A percentile compares a stretch with the other conserved stretches of the same genome.
Conservation (phyloP, 2,329 filamentous ascomycete genomes). For the Zelopaecilomyces penicillatus region DNA sequence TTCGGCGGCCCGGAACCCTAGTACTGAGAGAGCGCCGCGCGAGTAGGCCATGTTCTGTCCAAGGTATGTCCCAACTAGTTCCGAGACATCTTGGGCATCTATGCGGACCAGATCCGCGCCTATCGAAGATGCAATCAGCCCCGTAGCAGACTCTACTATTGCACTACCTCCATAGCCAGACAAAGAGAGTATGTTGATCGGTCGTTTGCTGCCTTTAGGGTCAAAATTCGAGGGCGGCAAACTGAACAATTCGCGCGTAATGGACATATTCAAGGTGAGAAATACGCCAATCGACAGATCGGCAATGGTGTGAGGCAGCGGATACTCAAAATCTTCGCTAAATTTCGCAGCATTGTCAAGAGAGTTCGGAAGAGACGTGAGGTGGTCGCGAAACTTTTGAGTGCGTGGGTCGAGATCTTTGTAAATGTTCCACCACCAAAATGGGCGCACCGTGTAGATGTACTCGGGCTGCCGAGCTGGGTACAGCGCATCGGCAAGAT, state of each 20-base stretch:
- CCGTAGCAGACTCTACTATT: constrained; percentile 44
- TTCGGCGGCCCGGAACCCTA: constrained; percentile 49
- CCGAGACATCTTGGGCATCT: constrained; percentile 60
- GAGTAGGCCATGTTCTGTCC: constrained; percentile 49
- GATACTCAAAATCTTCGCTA: constrained; percentile 23
- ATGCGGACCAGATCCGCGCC: constrained; percentile 60
- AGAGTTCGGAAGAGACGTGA: constrained; percentile 16
- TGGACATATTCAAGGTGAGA: constrained; percentile 19
- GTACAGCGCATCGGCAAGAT: constrained; percentile 25
- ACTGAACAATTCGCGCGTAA: constrained; percentile 22
- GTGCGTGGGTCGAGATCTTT: constrained; percentile 24
- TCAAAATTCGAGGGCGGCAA: constrained; percentile 21
- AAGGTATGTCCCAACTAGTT: constrained; percentile 61
- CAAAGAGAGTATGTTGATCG: constrained; percentile 29
- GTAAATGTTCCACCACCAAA: constrained; percentile 33
- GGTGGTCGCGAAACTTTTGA: constrained; percentile 22
- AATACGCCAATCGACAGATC: constrained; percentile 27
- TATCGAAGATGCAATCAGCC: constrained; percentile 52
- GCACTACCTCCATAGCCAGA: constrained; percentile 31
- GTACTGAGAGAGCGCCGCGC: constrained; percentile 40
- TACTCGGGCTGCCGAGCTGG: constrained; percentile 26
- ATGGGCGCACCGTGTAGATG: constrained; percentile 25
- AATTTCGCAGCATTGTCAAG: constrained; percentile 21
- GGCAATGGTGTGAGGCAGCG: constrained; percentile 25
- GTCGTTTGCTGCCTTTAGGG: constrained; percentile 26